A percentile compares a stretch with the other conserved stretches of the same genome.
phyloP scores from a whole-genome alignment of 83 land plant genomes.

The Thuja plicata region DNA sequence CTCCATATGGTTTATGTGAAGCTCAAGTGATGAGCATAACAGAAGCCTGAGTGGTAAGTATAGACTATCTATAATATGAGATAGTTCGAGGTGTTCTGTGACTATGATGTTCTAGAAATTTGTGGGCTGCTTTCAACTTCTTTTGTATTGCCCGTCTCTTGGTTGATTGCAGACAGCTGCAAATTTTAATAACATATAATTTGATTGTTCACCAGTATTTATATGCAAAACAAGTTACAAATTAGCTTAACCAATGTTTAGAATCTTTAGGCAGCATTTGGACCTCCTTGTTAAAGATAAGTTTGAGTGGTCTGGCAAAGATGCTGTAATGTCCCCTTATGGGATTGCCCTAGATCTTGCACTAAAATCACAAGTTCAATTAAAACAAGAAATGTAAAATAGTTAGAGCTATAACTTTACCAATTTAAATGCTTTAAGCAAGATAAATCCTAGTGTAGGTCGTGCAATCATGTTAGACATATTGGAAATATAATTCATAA shows the following conservation, averaged over 20 bases:
- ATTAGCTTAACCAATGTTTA: no score
- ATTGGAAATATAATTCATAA: no score
- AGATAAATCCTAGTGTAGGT: no score
- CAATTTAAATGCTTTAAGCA: no score
- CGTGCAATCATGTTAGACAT: no score
- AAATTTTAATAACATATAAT: not conserved
- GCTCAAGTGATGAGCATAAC: not conserved
- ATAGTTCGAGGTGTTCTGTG: not conserved
- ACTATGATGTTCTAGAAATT: not conserved
- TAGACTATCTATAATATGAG: not conserved
- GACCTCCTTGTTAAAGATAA: not conserved
- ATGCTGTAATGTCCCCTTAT: not conserved
- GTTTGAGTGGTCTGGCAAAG: not conserved
- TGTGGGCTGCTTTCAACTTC: not conserved
- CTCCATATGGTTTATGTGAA: not conserved
- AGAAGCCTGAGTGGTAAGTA: no score
- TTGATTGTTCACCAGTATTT: not conserved
- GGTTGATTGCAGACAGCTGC: not conserved
- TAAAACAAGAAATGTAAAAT: no score
- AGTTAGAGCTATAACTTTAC: no score
- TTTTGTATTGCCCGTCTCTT: not conserved
- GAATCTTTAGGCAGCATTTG: not conserved
- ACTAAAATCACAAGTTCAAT: no score
- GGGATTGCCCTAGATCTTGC: no score
- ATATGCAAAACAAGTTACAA: not conserved